Evolutionary conservation across 192 early-diverging fungal genomes (phyloP).

Genomic region (Phycomyces nitens): DNA sequence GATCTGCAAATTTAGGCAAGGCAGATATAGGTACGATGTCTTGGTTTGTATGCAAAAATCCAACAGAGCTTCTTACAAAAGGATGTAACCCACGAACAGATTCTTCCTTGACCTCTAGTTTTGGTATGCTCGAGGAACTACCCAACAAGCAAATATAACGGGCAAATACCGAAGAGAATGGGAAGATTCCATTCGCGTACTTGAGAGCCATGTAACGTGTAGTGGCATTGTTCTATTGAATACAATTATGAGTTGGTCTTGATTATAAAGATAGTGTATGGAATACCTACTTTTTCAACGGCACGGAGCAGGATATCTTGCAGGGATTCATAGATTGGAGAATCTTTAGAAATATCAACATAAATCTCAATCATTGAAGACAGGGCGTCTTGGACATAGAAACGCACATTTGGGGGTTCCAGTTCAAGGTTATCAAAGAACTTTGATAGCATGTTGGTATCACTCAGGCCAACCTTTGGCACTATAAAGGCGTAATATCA

Average conservation of each 20-base stretch:
- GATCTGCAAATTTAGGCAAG: slow-evolving; percentile 28
- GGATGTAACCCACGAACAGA: slow-evolving; percentile 46
- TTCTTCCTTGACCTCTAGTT: slow-evolving; percentile 55
- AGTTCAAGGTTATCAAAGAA: slow-evolving; percentile 69
- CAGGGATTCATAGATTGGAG: slow-evolving; percentile 29
- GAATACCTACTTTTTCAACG: slow-evolving; percentile 38
- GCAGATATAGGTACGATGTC: slow-evolving; percentile 16
- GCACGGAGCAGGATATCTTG: slow-evolving; percentile 52
- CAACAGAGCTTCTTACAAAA: slow-evolving; percentile 16
- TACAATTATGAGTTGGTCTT: slow-evolving; percentile 4
- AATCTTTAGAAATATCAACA: slow-evolving; percentile 6
- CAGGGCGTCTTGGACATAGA: slow-evolving; percentile 81
- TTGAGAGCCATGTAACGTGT: slow-evolving; percentile 57
- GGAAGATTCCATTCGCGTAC: slow-evolving; percentile 57
- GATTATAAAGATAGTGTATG: too few species aligned
- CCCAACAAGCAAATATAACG: slow-evolving; percentile 64
- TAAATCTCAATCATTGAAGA: slow-evolving; percentile 72
- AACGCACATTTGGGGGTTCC: slow-evolving; percentile 62
- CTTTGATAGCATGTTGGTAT: slow-evolving; percentile 54
- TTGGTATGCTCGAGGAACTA: slow-evolving; percentile 34
- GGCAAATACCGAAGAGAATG: slow-evolving; percentile 52
- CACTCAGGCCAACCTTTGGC: slow-evolving; percentile 60
- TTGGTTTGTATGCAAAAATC: slow-evolving; percentile 2
- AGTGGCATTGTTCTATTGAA: slow-evolving; percentile 42
- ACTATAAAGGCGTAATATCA: too few species aligned